Percentiles rank a stretch among this genome's conserved stretches.
Conservation (phyloP, 1,284 basidiomycete genomes). For the Boletus subluridellus region DNA sequence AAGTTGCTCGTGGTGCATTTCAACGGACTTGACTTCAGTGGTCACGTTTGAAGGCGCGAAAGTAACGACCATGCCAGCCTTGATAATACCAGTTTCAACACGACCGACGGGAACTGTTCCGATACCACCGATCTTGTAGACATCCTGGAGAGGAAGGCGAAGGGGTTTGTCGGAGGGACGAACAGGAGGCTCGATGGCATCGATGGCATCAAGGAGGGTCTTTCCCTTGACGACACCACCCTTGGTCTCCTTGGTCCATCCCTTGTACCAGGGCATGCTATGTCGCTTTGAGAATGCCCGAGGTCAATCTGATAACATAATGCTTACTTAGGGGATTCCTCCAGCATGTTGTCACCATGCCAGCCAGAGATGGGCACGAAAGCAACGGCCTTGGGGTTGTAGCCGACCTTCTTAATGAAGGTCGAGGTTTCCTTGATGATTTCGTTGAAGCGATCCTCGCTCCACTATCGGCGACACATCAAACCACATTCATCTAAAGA, state of each 20-base stretch:
- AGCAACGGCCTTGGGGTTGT: constrained; percentile 98
- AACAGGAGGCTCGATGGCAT: constrained; percentile 96
- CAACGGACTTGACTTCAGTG: constrained; percentile 99
- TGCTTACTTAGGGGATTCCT: constrained; percentile 86
- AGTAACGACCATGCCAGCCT: constrained; percentile 98
- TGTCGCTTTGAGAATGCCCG: constrained; percentile 15
- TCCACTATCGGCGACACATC: constrained; percentile 63
- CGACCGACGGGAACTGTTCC: constrained; percentile 99
- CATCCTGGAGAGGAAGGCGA: constrained; percentile 99
- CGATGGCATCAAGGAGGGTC: constrained; percentile 99
- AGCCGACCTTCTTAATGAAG: constrained; percentile 99
- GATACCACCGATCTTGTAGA: constrained; percentile 99
- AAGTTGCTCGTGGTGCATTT: constrained; percentile 99
- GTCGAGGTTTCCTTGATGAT: constrained; percentile 98
- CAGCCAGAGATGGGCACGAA: constrained; percentile 99
- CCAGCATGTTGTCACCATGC: constrained; percentile 99
- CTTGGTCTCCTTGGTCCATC: constrained; percentile 97
- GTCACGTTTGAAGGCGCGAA: constrained; percentile 98
- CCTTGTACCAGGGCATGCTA: constrained; percentile 99
- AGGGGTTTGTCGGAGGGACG: constrained; percentile 99
- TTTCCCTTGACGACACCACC: constrained; percentile 91
- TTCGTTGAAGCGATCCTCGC: constrained; percentile 99
- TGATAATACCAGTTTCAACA: constrained; percentile 99
- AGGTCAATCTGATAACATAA: not conserved
- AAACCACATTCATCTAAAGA: not conserved